Conservation (phyloP, 257 asterid species). For the Linderniella brevidens region DNA sequence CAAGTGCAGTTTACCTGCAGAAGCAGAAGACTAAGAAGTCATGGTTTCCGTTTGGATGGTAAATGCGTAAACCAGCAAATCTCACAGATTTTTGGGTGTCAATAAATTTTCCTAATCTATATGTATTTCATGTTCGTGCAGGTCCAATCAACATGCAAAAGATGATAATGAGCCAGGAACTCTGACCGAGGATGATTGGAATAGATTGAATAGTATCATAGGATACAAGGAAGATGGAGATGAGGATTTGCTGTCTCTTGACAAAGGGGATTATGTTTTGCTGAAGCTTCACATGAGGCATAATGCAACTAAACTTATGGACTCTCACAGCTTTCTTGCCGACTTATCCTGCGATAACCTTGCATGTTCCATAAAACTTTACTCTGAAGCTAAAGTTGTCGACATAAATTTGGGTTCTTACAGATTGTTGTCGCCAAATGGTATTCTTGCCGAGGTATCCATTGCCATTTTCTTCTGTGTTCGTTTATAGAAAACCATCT, state of each 20-base stretch:
- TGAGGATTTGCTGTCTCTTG: conserved; percentile 30
- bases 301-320: conserved; percentile 82
- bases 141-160: conserved; percentile 47
- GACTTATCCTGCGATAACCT: conserved; percentile 90
- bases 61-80: conserved; percentile 10
- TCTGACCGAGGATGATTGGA: conserved; percentile 86
- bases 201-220: conserved; percentile 68
- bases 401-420: conserved; percentile 83
- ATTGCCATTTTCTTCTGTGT: conserved; percentile 5
- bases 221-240: conserved; percentile 78
- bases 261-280: conserved; percentile 34
- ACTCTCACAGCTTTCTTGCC: conserved; percentile 60
- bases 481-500: conserved; percentile 4
- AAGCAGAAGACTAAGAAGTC: conserved; percentile 50
- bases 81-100: conserved; percentile 8
- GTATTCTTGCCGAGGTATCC: conserved; percentile 82
- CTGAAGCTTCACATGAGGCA: conserved; percentile 91
- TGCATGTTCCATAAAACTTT: conserved; percentile 58
- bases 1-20: conserved; percentile 30
- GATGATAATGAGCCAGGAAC: conserved; percentile 67
- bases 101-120: conserved; percentile 10
- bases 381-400: conserved; percentile 59
- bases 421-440: conserved; percentile 76
- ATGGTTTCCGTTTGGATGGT: conserved; percentile 99
- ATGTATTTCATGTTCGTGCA: conserved; percentile 19